Conservation (phyloP, 83 land plant genomes). For the Diphasiastrum complanatum region DNA sequence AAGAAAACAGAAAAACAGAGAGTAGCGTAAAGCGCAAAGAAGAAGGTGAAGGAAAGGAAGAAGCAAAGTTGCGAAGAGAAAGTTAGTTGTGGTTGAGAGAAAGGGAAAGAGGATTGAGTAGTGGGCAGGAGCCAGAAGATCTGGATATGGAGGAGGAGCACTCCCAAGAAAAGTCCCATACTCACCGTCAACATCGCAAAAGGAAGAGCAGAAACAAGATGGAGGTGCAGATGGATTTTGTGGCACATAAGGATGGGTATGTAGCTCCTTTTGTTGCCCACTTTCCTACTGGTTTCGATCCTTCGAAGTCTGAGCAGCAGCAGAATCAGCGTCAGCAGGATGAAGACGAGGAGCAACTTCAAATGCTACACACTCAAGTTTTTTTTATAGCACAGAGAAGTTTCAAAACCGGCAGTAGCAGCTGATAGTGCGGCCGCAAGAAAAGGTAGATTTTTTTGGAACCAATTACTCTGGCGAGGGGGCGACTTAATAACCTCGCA, state of each 20-base stretch:
- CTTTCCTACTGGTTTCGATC: conserved; percentile 69
- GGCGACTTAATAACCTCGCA: conserved; percentile 44
- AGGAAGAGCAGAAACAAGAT: conserved; percentile 27
- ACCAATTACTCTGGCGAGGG: conserved; percentile 62
- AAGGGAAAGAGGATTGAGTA: too few relatives aligned
- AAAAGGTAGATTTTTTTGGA: conserved; percentile 69
- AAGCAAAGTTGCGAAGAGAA: too few relatives aligned
- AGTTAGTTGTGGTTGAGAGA: too few relatives aligned
- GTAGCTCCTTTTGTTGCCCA: conserved; percentile 59
- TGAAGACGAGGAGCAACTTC: conserved; percentile 2
- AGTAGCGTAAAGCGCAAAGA: too few relatives aligned
- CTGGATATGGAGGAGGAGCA: too few relatives aligned
- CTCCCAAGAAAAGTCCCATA: too few relatives aligned
- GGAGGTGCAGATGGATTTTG: conserved; percentile 36
- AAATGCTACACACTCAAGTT: conserved; percentile 23
- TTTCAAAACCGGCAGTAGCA: conserved; percentile 38
- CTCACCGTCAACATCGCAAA: too few relatives aligned
- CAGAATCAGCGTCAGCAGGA: neutral
- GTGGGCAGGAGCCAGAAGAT: too few relatives aligned
- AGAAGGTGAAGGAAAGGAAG: too few relatives aligned
- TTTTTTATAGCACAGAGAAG: conserved; percentile 33
- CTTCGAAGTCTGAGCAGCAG: conserved; percentile 11
- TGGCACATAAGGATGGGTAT: conserved; percentile 30
- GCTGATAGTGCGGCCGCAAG: conserved; percentile 43
- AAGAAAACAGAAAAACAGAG: too few relatives aligned